Conservation (phyloP, 2,329 filamentous ascomycete species). For the Verticillium nonalfalfae region DNA sequence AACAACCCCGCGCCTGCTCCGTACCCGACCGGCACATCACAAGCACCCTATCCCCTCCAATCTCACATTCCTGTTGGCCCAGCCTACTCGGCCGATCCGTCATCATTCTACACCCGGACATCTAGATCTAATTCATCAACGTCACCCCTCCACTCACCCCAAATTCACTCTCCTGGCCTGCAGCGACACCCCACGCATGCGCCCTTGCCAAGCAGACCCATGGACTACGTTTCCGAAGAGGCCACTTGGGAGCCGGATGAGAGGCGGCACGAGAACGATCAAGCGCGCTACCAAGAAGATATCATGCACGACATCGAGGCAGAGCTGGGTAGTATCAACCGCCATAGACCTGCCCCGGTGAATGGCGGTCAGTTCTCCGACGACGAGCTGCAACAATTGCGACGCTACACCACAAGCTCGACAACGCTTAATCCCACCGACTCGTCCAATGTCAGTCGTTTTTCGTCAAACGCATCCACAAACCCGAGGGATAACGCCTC, state of each 20-base stretch:
- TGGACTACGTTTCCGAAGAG: constrained; percentile 36
- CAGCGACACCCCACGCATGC: constrained; percentile 54
- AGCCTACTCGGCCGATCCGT: constrained; percentile 40
- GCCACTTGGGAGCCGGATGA: constrained; percentile 31
- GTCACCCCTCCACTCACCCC: constrained; percentile 39
- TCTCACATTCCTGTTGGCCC: constrained; percentile 48
- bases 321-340: constrained; percentile 35
- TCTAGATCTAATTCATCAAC: constrained; percentile 44
- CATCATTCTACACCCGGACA: constrained; percentile 34
- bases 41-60: constrained; percentile 44
- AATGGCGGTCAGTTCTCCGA: constrained; percentile 39
- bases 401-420: constrained; percentile 40
- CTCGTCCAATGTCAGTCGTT: constrained; percentile 28
- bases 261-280: constrained; percentile 28
- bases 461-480: constrained; percentile 33
- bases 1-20: constrained; percentile 28
- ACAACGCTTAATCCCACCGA: constrained; percentile 30
- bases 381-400: constrained; percentile 38
- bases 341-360: constrained; percentile 31
- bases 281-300: constrained; percentile 33
- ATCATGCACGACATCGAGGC: constrained; percentile 54
- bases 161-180: constrained; percentile 38
- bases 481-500: constrained; percentile 29
- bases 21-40: constrained; percentile 27
- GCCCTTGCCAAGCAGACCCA: constrained; percentile 48